These are phyloP conservation scores for Thraustochytrium striatum DNA, from an alignment of 352 stramenopile genomes.

Conservation along the genomic window DNA sequence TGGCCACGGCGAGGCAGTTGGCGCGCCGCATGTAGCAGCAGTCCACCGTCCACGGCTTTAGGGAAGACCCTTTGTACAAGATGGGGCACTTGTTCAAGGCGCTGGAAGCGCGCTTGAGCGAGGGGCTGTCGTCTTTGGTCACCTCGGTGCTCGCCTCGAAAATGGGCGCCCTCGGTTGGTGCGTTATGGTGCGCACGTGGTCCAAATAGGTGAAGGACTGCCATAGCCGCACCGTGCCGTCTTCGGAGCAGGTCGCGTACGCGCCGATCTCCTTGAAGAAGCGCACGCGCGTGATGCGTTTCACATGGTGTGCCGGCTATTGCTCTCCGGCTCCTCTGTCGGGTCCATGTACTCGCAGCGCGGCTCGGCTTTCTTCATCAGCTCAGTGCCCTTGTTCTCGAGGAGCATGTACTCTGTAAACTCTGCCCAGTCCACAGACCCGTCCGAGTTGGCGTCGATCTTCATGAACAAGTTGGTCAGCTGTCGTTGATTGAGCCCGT, in stretches of 20 bases:
- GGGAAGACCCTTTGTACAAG: background rate
- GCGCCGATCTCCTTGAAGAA: background rate
- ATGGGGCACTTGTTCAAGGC: background rate
- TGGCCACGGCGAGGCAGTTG: slow-evolving; percentile 68
- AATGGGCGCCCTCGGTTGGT: background rate
- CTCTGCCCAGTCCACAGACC: slow-evolving; percentile 76
- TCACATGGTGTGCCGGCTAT: background rate
- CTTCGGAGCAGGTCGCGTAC: slow-evolving; percentile 25
- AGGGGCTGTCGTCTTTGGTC: background rate
- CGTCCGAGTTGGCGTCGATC: slow-evolving; percentile 77
- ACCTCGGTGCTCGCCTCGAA: background rate
- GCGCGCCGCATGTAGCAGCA: slow-evolving; percentile 73
- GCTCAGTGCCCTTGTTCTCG: slow-evolving; percentile 41
- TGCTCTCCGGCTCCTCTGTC: background rate
- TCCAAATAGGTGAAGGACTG: slow-evolving; percentile 3
- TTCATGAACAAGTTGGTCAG: slow-evolving; percentile 72
- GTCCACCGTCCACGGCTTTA: slow-evolving; percentile 66
- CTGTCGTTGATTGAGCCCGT: slow-evolving; percentile 66
- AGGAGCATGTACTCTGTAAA: slow-evolving; percentile 65
- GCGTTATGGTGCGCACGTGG: slow-evolving; percentile 12
- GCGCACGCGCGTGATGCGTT: background rate
- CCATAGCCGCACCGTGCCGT: slow-evolving; percentile 28
- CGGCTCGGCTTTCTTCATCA: slow-evolving; percentile 37
- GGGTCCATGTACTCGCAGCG: slow-evolving; percentile 14
- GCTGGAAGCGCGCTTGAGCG: background rate